Evolutionary conservation across 805 yeast species (phyloP).

Genomic region (Metschnikowia shivogae): DNA sequence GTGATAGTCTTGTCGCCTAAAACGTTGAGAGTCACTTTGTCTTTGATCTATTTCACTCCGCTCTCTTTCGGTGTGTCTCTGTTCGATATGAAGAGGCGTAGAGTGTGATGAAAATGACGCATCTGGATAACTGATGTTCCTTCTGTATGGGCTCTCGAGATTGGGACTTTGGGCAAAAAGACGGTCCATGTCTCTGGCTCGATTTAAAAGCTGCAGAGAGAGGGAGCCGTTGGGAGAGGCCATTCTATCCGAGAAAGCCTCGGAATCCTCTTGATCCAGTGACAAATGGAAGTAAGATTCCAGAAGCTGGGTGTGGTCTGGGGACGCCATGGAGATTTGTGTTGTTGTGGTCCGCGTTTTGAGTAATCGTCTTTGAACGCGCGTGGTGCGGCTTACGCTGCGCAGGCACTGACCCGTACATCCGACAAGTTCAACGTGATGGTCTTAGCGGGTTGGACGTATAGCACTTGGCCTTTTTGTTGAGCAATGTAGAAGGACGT

Average conservation of each 20-base stretch:
- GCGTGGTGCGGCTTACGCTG: constrained; percentile 1
- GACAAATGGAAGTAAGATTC: constrained; percentile 31
- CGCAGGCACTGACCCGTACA: not conserved
- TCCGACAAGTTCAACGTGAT: too few relatives aligned
- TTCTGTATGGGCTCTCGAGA: not conserved
- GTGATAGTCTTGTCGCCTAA: not conserved
- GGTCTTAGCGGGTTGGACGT: too few relatives aligned
- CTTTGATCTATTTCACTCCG: not conserved
- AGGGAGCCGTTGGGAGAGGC: not conserved
- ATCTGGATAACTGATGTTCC: not conserved
- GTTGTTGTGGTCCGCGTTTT: constrained; percentile 1
- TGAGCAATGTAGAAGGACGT: too few relatives aligned
- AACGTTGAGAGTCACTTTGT: not conserved
- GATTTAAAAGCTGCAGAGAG: constrained; percentile 5
- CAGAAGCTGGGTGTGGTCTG: constrained; percentile 15
- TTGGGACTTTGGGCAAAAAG: not conserved
- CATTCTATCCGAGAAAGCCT: too few relatives aligned
- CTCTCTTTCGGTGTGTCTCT: not conserved
- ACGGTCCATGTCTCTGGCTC: constrained; percentile 7
- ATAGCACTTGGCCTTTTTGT: too few relatives aligned
- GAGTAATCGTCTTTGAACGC: constrained; percentile 1
- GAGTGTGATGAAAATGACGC: constrained; percentile 7
- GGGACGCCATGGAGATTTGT: constrained; percentile 4
- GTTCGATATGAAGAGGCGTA: constrained; percentile 4
- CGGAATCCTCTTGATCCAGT: constrained; percentile 15